These are phyloP conservation scores for Globisporangium cylindrosporum DNA, from an alignment of 352 stramenopile species.

Conservation along the genomic window DNA sequence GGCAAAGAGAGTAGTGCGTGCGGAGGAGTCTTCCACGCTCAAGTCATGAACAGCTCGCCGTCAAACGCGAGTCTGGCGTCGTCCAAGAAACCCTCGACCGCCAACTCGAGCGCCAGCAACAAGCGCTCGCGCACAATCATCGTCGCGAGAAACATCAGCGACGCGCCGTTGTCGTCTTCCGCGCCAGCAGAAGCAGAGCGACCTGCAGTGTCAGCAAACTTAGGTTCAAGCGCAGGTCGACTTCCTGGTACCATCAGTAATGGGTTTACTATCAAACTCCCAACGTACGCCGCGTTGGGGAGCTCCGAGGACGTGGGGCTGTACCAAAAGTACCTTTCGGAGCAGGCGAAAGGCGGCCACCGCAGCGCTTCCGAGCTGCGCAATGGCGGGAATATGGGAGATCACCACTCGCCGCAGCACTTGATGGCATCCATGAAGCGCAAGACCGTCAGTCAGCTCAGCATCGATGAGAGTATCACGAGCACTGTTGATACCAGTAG, in stretches of 20 bases:
- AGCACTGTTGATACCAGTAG: background rate
- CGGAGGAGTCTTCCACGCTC: background rate
- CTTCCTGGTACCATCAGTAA: background rate
- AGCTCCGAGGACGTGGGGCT: conserved; percentile 48
- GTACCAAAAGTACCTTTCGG: conserved; percentile 55
- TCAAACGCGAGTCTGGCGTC: conserved; percentile 39
- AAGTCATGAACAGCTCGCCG: conserved; percentile 37
- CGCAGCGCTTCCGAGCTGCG: conserved; percentile 31
- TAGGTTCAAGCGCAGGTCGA: background rate
- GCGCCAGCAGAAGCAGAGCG: conserved; percentile 5
- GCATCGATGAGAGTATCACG: background rate
- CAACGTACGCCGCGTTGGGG: conserved; percentile 62
- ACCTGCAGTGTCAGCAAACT: background rate
- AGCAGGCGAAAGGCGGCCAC: conserved; percentile 27
- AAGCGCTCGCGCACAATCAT: conserved; percentile 50
- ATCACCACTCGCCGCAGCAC: conserved; percentile 20
- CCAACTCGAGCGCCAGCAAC: conserved; percentile 30
- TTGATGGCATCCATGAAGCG: conserved; percentile 36
- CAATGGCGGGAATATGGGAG: conserved; percentile 1
- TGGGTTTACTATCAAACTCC: conserved; percentile 38
- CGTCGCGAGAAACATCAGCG: conserved; percentile 39
- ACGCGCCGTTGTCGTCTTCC: conserved; percentile 15
- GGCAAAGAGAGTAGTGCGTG: background rate
- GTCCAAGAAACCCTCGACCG: conserved; percentile 32
- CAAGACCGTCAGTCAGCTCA: conserved; percentile 29